Percentiles rank a stretch among this genome's conserved stretches.
These are phyloP conservation scores for Omphalotus guepiniiformis DNA, from an alignment of 768 basidiomycete species.

Conservation along the genomic window DNA sequence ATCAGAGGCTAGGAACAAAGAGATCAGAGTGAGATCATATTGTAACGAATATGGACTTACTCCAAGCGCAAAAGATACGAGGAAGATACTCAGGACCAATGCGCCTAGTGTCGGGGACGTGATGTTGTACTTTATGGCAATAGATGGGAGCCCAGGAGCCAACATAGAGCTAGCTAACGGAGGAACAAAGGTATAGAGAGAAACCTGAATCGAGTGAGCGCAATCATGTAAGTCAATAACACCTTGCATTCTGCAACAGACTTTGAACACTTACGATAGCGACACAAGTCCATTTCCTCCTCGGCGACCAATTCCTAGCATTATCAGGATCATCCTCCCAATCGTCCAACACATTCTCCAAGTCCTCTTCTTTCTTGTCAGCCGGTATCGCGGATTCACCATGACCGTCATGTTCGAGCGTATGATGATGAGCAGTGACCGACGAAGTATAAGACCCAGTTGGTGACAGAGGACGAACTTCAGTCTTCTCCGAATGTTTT, in stretches of 20 bases:
- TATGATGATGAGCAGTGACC: neutral
- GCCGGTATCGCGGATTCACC: slow-evolving; percentile 20
- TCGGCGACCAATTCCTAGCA: slow-evolving; percentile 34
- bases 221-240: neutral
- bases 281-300: slow-evolving; percentile 41
- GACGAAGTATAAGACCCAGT: too few species aligned
- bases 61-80: slow-evolving; percentile 61
- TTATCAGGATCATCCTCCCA: slow-evolving; percentile 23
- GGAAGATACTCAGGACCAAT: slow-evolving; percentile 59
- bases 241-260: neutral
- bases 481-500: too few species aligned
- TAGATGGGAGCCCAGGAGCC: slow-evolving; percentile 60
- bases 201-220: slow-evolving; percentile 23
- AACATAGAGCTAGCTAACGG: slow-evolving; percentile 43
- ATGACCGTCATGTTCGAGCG: neutral
- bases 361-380: slow-evolving; percentile 20
- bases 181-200: slow-evolving; percentile 35
- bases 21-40: neutral
- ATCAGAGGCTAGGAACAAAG: slow-evolving; percentile 17
- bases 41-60: slow-evolving; percentile 44
- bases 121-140: slow-evolving; percentile 49
- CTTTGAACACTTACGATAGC: slow-evolving; percentile 24
- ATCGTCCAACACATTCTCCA: slow-evolving; percentile 19
- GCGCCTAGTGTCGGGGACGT: slow-evolving; percentile 47
- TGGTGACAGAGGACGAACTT: too few species aligned